Conservation (phyloP, 2,329 filamentous ascomycete species). For the Alternaria dauci region DNA sequence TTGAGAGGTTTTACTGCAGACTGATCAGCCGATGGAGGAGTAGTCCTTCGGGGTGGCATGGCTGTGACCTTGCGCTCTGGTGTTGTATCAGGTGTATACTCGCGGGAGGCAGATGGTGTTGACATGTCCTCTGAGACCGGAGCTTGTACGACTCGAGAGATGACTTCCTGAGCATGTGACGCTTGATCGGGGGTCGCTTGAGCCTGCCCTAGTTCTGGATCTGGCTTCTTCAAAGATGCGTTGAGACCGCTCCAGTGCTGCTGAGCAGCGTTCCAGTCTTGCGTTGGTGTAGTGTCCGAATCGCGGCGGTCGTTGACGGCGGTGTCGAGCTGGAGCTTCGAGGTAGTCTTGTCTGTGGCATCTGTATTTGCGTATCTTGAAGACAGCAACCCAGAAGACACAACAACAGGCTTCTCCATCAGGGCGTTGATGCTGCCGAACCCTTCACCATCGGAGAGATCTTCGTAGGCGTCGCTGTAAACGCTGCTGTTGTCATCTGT, state of each 20-base stretch:
- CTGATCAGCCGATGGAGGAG: constrained; percentile 23
- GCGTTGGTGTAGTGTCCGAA: constrained; percentile 26
- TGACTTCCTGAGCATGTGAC: constrained; percentile 10
- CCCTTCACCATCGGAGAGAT: constrained; percentile 70
- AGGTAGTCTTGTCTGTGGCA: constrained; percentile 20
- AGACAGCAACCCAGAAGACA: constrained; percentile 33
- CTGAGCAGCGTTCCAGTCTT: constrained; percentile 74
- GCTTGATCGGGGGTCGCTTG: constrained; percentile 12
- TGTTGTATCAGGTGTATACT: constrained; percentile 8
- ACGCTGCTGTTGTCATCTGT: constrained; percentile 60
- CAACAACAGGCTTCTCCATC: constrained; percentile 64
- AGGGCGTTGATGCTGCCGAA: constrained; percentile 79
- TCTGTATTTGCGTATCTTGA: constrained; percentile 37
- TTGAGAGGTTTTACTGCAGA: constrained; percentile 47
- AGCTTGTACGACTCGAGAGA: constrained; percentile 21
- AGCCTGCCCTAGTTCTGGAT: background rate
- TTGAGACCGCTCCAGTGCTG: constrained; percentile 74
- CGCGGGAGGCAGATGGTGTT: constrained; percentile 2
- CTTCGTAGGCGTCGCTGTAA: constrained; percentile 81
- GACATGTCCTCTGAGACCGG: constrained; percentile 18
- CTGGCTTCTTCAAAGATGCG: constrained; percentile 63
- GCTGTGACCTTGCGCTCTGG: constrained; percentile 12
- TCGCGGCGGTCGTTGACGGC: constrained; percentile 16
- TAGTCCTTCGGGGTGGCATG: constrained; percentile 6
- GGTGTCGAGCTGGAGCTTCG: constrained; percentile 23